These are phyloP conservation scores for Kazachstania kunashirensis DNA, from an alignment of 805 yeast genomes.

Conservation along the genomic window DNA sequence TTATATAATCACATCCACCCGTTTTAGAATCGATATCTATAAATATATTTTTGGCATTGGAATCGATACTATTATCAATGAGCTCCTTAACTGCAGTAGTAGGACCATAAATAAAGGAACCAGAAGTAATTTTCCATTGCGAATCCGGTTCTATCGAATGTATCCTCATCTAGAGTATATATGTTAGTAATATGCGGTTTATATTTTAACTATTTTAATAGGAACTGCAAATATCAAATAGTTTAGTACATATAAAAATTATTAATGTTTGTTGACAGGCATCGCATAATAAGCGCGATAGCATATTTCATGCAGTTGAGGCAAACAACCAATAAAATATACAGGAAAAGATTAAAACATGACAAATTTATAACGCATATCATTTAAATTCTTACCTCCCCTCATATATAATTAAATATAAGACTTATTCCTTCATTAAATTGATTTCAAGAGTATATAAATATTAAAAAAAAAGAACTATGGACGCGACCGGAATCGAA, in stretches of 20 bases:
- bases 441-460: no score
- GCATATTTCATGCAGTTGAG: no score
- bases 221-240: no score
- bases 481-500: slow-evolving; percentile 72
- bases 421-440: no score
- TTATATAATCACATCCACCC: slow-evolving; percentile 29
- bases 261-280: no score
- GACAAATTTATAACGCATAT: no score
- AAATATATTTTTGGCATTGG: slow-evolving; percentile 26
- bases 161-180: slow-evolving; percentile 11
- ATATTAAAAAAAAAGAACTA: slow-evolving; percentile 4
- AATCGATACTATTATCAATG: slow-evolving; percentile 35
- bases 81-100: slow-evolving; percentile 33
- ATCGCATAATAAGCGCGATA: no score
- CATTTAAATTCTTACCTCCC: no score
- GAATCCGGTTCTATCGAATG: slow-evolving; percentile 10
- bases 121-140: slow-evolving; percentile 14
- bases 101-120: slow-evolving; percentile 30
- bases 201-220: no score
- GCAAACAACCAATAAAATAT: no score
- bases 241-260: neutral
- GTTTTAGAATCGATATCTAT: slow-evolving; percentile 33
- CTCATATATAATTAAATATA: no score
- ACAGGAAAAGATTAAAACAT: no score
- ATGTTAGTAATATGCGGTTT: neutral